A percentile compares a stretch with the other conserved stretches of the same genome.
These are phyloP conservation scores for Nakaseomyces kungkrabaensis DNA, from an alignment of 1,139 yeast species.

Conservation along the genomic window DNA sequence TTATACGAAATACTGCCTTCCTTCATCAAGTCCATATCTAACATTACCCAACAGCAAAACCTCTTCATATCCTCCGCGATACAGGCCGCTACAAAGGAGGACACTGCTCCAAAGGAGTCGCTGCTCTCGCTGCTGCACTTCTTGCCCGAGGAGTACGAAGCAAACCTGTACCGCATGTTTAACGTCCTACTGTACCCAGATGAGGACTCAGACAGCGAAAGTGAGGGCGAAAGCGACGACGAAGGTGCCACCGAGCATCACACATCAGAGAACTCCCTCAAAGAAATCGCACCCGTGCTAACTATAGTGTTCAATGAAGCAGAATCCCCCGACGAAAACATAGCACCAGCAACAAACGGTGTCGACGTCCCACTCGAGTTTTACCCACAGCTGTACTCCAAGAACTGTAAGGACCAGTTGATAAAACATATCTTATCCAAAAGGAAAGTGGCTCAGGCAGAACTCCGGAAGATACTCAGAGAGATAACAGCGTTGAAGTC, in stretches of 20 bases:
- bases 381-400: constrained; percentile 27
- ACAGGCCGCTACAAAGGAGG: constrained; percentile 12
- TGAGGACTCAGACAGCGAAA: constrained; percentile 9
- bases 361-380: constrained; percentile 26
- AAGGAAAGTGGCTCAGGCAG: constrained; percentile 15
- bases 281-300: constrained; percentile 21
- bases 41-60: constrained; percentile 13
- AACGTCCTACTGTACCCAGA: constrained; percentile 25
- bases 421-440: constrained; percentile 19
- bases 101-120: constrained; percentile 14
- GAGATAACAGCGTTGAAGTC: constrained; percentile 20
- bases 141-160: constrained; percentile 27
- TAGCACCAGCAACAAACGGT: constrained; percentile 16
- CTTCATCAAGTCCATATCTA: constrained; percentile 22
- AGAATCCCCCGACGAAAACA: constrained; percentile 19
- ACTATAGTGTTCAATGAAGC: constrained; percentile 26
- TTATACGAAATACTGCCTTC: constrained; percentile 23
- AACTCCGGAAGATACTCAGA: constrained; percentile 14
- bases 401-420: constrained; percentile 19
- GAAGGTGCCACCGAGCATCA: not conserved
- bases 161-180: constrained; percentile 27
- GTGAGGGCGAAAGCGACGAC: constrained; percentile 4
- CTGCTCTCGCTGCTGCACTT: constrained; percentile 23
- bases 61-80: constrained; percentile 23
- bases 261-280: constrained; percentile 17